Percentiles rank a stretch among this genome's conserved stretches.
phyloP scores from a whole-genome alignment of 2,329 filamentous ascomycete genomes.

The Mariannaea sp. region DNA sequence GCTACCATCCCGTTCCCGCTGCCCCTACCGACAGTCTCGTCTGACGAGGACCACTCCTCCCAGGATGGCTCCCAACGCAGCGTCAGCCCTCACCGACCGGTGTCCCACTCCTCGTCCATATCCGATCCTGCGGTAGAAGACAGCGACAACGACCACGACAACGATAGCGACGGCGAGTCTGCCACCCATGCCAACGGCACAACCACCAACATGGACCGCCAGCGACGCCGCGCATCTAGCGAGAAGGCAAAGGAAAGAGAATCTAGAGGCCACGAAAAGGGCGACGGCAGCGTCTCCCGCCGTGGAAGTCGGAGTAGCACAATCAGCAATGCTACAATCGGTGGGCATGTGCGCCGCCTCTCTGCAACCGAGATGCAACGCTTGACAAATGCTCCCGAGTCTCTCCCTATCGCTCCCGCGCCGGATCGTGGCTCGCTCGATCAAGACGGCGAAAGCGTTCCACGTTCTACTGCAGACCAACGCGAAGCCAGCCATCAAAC shows the following conservation, averaged over 20 bases:
- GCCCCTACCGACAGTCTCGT: conserved; percentile 32
- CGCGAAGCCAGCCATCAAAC: conserved; percentile 40
- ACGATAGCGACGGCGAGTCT: conserved; percentile 3
- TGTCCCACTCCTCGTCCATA: conserved; percentile 40
- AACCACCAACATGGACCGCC: conserved; percentile 3
- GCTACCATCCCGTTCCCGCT: conserved; percentile 11
- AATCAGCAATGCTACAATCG: conserved; percentile 40
- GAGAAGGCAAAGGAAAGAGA: conserved; percentile 3
- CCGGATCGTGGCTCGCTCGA: conserved; percentile 46
- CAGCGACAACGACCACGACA: conserved; percentile 12
- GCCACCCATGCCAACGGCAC: not conserved
- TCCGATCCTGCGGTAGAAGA: conserved; percentile 38
- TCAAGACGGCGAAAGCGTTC: conserved; percentile 41
- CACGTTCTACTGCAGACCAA: conserved; percentile 34
- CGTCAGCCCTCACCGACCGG: conserved; percentile 27
- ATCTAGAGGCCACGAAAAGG: conserved; percentile 2
- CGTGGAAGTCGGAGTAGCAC: conserved; percentile 39
- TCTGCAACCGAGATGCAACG: conserved; percentile 64
- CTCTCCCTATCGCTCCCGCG: conserved; percentile 57
- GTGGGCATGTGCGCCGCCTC: conserved; percentile 56
- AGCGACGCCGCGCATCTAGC: not conserved
- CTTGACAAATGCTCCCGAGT: conserved; percentile 61
- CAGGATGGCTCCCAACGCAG: conserved; percentile 37
- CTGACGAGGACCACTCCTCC: conserved; percentile 41
- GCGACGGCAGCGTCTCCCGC: conserved; percentile 20